Conservation (phyloP, 2,329 filamentous ascomycete species). For the Apiospora hydei region DNA sequence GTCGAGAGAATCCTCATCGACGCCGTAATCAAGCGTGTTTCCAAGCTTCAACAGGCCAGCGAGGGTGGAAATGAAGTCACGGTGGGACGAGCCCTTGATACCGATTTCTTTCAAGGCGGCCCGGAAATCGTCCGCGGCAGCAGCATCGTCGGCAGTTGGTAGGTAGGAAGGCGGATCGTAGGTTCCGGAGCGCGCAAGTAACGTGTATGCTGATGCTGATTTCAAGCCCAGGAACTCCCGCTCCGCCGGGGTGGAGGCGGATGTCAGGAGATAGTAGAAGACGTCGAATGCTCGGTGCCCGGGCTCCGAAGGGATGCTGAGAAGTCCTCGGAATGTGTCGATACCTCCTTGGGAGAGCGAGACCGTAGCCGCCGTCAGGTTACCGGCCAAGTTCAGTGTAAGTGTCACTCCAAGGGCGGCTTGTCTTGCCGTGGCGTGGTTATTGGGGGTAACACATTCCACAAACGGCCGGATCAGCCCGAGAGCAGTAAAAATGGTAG, state of each 20-base stretch:
- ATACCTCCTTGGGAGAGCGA: constrained; percentile 88
- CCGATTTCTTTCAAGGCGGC: constrained; percentile 87
- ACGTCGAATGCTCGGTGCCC: constrained; percentile 96
- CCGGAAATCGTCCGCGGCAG: constrained; percentile 92
- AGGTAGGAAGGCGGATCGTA: constrained; percentile 88
- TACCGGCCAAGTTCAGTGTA: constrained; percentile 81
- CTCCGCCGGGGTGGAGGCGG: constrained; percentile 87
- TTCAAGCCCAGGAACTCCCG: constrained; percentile 87
- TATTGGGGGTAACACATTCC: constrained; percentile 85
- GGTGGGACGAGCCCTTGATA: constrained; percentile 84
- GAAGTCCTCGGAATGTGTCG: constrained; percentile 79
- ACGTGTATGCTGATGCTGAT: constrained; percentile 75
- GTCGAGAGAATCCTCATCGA: constrained; percentile 86
- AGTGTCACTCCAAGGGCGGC: constrained; percentile 82
- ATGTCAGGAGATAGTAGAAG: constrained; percentile 95
- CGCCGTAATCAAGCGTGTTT: constrained; percentile 83
- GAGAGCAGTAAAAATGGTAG: constrained; percentile 78
- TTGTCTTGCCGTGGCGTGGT: constrained; percentile 83
- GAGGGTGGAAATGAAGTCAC: constrained; percentile 84
- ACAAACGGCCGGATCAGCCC: constrained; percentile 86
- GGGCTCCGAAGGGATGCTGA: constrained; percentile 78
- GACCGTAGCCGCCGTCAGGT: constrained; percentile 76
- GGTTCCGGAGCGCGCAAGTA: constrained; percentile 84
- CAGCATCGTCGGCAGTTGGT: constrained; percentile 89
- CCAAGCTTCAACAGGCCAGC: constrained; percentile 90